These are phyloP conservation scores for Amaranthus tricolor DNA, from an alignment of 179 eudicot genomes.

Conservation along the genomic window DNA sequence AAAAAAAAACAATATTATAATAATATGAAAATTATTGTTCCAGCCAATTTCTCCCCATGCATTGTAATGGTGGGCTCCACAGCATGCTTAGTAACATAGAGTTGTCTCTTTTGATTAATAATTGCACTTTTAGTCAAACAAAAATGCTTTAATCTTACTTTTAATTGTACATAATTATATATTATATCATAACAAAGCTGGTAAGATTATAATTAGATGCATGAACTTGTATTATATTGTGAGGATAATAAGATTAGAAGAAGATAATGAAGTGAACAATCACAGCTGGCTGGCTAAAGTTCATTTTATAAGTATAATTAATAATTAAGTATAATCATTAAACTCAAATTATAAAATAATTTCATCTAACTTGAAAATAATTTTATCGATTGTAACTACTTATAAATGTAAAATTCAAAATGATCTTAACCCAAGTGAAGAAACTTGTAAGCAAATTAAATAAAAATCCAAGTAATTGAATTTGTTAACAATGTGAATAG, in stretches of 20 bases:
- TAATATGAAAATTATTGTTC: not conserved
- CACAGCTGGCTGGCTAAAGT: not conserved
- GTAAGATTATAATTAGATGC: conserved; percentile 3
- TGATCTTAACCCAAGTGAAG: no score
- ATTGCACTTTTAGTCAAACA: conserved; percentile 17
- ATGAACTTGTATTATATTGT: not conserved
- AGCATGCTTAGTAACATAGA: conserved; percentile 8
- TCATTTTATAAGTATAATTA: not conserved
- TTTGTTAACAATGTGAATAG: not conserved
- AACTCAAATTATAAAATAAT: no score
- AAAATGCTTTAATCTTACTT: not conserved
- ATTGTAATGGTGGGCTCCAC: conserved; percentile 18
- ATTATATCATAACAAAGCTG: not conserved
- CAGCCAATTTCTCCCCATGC: conserved; percentile 9
- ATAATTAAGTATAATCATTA: not conserved
- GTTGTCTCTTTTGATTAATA: not conserved
- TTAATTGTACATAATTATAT: not conserved
- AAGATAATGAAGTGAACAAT: not conserved
- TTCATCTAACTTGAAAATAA: no score
- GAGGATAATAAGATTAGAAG: not conserved
- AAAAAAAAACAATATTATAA: not conserved
- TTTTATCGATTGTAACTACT: no score
- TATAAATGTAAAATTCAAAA: no score
- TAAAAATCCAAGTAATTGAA: not conserved
- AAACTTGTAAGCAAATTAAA: no score